Evolutionary conservation across 352 stramenopile species (phyloP), one percentile per base, ranked within the genome.

Genomic region (Phytophthora multivora): DNA sequence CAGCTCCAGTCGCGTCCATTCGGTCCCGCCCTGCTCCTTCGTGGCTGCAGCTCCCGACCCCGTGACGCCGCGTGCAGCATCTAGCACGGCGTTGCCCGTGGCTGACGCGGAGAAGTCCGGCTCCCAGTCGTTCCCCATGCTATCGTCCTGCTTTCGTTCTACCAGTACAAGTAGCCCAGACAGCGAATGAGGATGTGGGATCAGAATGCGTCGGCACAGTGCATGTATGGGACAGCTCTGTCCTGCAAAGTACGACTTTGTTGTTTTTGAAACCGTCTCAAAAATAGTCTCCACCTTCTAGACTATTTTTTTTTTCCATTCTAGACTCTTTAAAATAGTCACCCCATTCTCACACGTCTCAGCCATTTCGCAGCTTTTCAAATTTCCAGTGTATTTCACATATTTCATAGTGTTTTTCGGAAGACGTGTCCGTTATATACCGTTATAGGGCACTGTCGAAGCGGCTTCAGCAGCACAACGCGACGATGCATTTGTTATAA

Each of bases 1-100:
- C 15, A 95, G 77, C 64, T 91, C 83, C 25, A 90, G 70, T 26
- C 83, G 78, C 18, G 71, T 83, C 87, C 87, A 95, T 35, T 93
- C 77, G 7, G 59, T 63, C 11, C 40, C 19, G 11, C 46, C 47
- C 50, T 75, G 60, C 46, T 81, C 61, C 45, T 66, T 52, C 19
- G 38, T 45, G n/a, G 53, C 54, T 18, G 51, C 63, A 18, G 56
- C 63, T 21, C 55, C 56, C 3, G 70, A 75, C 6, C 42, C 65
- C 19, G 64, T 60, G 25, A 76, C 36, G 15, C 68, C 57, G 4
- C 58, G 63, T 10, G 62, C 66, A 12, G 67, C 65, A 25, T 80
- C 72, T 18, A 80, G 41, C 23, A 75, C 68, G n/a, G 64, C 51
- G 33, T 75, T 77, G 21, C 68, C 68, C 7, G 59, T 75, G 3